Evolutionary conservation across 2,329 filamentous ascomycete species (phyloP), one percentile per base, ranked within the genome.

Genomic region (Fusarium gaditjirri): DNA sequence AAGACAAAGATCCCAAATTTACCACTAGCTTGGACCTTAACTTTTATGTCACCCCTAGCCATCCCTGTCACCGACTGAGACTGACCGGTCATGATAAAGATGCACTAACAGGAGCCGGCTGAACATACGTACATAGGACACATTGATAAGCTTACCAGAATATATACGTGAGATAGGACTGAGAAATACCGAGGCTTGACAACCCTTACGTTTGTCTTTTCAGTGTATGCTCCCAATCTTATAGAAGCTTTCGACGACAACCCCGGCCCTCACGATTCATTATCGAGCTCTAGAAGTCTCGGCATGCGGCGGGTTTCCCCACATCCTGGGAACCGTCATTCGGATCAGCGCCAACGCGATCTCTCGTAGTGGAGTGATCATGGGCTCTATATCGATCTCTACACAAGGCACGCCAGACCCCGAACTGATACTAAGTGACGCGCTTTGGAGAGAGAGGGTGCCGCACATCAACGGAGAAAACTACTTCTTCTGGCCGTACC

Each of bases 11-110:
- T 23, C 7, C 27, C 44, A 9, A 2, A 1, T 31, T 14, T 47
- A 21, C 27, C 27, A 49, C 44, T 13, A 23, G 17, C 16, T 27
- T 21, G 29, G 13, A 14, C 10, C 23, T 8, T 16, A 49, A 13
- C 46, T 12, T 49, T 49, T 49, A 33, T 33, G 46, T 23, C 46
- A 2, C 27, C 46, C 21, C 21, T 16, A 19, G 21, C 2, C n/a
- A 50, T 14, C 47, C 29, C n/a, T 50, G n/a, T 50, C 47, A 50
- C 47, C 47, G 47, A 50, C 47, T 21, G 8, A 25, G n/a, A 50
- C 47, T 50, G 29, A 50, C 47, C 29, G 47, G 47, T 50, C 29
- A 35, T 19, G 29, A 50, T 50, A 25, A 4, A 19, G 29, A 29
- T 29, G 27, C 27, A 29, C 27, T 29, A 29, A 8, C 5, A 14